A percentile compares a stretch with the other conserved stretches of the same genome.
Conservation (phyloP, 345 rosid genomes). For the Geranium brycei region DNA sequence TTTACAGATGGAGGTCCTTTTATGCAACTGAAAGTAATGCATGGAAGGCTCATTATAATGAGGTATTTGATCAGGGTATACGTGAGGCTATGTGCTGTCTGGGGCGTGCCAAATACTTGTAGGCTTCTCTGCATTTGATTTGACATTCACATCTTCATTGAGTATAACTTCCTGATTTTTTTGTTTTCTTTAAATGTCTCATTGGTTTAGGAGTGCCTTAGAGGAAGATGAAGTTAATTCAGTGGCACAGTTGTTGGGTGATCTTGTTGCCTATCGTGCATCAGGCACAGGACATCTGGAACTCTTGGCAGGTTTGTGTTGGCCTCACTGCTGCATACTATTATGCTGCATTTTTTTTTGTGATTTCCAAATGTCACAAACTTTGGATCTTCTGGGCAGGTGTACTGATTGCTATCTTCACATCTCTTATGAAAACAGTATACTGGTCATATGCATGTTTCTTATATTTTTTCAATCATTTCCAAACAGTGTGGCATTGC, state of each 20-base stretch:
- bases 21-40: conserved; percentile 74
- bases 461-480: no score
- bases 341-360: background rate
- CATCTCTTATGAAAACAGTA: no score
- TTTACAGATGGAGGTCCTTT: conserved; percentile 76
- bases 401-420: background rate
- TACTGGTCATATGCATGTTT: no score
- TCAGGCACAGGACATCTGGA: conserved; percentile 89
- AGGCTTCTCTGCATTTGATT: conserved; percentile 13
- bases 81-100: conserved; percentile 93
- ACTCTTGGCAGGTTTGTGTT: conserved; percentile 60
- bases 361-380: background rate
- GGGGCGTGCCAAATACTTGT: conserved; percentile 72
- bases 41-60: conserved; percentile 89
- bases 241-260: conserved; percentile 68
- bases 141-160: conserved; percentile 6
- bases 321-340: background rate
- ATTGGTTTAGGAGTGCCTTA: conserved; percentile 32
- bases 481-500: no score
- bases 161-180: conserved; percentile 5
- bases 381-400: background rate
- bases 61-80: conserved; percentile 84
- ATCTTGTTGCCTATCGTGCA: conserved; percentile 89
- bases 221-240: conserved; percentile 89
- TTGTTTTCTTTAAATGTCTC: conserved; percentile 7